Base-by-base conservation (phyloP, 805 yeast genomes). In the Ogataea paradorogensis region DNA sequence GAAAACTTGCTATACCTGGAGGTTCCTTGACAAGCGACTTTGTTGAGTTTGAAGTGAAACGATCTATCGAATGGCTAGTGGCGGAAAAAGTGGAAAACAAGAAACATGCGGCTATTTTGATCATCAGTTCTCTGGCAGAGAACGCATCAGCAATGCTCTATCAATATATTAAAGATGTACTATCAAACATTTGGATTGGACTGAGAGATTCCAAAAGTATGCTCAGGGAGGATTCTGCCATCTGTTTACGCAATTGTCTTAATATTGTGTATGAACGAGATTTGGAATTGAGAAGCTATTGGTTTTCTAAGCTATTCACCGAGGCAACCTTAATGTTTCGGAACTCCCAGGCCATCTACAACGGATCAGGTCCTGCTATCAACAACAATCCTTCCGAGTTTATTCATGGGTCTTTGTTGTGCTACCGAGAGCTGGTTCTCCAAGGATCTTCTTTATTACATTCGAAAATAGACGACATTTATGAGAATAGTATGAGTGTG, bases 11-110 rank as follows among this genome's bases (percentile, higher is more conserved):
- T 0, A 78, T 81, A 5, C 91, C 95, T 0, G 95, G 95, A 20
- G 93, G 95, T 1, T 80, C 95, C 1, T 64, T 89, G 38, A 87
- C 96, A 0, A 89, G 95, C 1, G 96, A 89, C 35, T 84, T 91
- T 59, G 96, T 93, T 20, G 97, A 91, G 46, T 84, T 79, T 52
- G 96, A 91, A 60, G 93, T 93, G 7, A 86, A 84, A 55, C 73
- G 85, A 34, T 87, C 96, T 27, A 71, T 91, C 35, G 99, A 93
- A 61, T 84, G 96, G 91, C 73, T 91, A 16, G 85, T 87, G 24
- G 73, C 83, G n/a, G 95, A 89, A 47, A 82, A 87, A 48, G 88
- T 84, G 53, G 96, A 88, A 52, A 75, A 76, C 31, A 76, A 95
- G 53, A 78, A 93, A 47, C 97, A 91, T 57, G 96, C 97, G 0